These are phyloP conservation scores for Exserohilum rostratum DNA, from an alignment of 2,329 filamentous ascomycete genomes.

Conservation along the genomic window DNA sequence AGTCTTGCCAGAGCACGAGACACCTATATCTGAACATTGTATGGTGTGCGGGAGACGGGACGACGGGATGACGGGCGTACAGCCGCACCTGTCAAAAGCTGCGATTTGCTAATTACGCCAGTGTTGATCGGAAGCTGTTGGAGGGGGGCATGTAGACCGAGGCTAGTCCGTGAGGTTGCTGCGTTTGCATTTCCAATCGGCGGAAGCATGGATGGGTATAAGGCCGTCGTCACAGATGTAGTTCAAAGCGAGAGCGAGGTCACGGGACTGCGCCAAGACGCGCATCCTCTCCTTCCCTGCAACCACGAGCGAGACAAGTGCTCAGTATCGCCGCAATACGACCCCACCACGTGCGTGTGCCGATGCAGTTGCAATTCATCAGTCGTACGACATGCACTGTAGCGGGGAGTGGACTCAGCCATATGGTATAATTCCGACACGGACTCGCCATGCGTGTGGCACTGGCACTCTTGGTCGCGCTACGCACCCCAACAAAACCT, in stretches of 20 bases:
- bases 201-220: not conserved
- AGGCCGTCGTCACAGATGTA: not conserved
- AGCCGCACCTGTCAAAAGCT: slow-evolving; percentile 2
- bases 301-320: not conserved
- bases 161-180: not conserved
- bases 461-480: too few species aligned
- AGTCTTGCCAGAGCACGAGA: not conserved
- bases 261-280: slow-evolving; percentile 1
- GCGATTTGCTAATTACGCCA: slow-evolving; percentile 6
- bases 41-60: slow-evolving; percentile 2
- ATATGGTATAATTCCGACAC: too few species aligned
- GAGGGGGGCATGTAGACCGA: slow-evolving; percentile 1
- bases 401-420: too few species aligned
- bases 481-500: too few species aligned
- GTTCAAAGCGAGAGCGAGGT: not conserved
- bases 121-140: not conserved
- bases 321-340: not conserved
- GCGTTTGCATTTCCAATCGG: not conserved
- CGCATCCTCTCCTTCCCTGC: not conserved
- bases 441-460: too few species aligned
- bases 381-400: too few species aligned
- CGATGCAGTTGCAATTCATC: too few species aligned
- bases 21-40: not conserved
- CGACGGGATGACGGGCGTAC: slow-evolving; percentile 4
- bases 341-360: not conserved